Percentiles rank a stretch among this genome's conserved stretches.
Evolutionary conservation across 106 monocot genomes (phyloP).

Genomic region (Dendrobium huoshanense): DNA sequence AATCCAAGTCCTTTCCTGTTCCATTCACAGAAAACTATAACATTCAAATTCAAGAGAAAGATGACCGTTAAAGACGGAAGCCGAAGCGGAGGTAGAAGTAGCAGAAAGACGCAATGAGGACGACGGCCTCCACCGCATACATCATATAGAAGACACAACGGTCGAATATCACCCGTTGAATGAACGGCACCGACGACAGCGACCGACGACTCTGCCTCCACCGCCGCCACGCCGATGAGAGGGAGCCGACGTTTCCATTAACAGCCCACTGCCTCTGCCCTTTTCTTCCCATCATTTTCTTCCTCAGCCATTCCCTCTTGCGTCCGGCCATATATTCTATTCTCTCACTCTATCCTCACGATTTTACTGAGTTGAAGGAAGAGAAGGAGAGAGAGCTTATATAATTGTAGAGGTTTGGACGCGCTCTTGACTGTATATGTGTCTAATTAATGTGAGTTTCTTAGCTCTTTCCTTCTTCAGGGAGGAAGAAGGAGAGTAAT

Average conservation of each 20-base stretch:
- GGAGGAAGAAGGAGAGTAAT: not conserved
- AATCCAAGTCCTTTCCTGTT: too few relatives aligned
- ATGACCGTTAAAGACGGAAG: not conserved
- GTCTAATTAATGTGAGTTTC: not conserved
- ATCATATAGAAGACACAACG: not conserved
- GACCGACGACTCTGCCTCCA: not conserved
- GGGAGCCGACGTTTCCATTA: not conserved
- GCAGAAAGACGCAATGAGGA: slow-evolving; percentile 1
- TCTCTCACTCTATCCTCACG: not conserved
- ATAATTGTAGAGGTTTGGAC: too few relatives aligned
- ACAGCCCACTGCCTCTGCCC: not conserved
- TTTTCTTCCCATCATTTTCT: slow-evolving; percentile 7
- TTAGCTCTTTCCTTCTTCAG: not conserved
- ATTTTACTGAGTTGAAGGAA: not conserved
- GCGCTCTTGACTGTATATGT: not conserved
- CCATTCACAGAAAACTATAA: too few relatives aligned
- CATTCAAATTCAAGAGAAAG: not conserved
- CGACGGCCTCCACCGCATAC: slow-evolving; percentile 9
- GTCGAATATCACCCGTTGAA: slow-evolving; percentile 5
- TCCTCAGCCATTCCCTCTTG: slow-evolving; percentile 3
- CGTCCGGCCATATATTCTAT: not conserved
- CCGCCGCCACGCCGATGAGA: not conserved
- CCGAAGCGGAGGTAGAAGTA: slow-evolving; percentile 8
- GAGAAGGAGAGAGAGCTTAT: too few relatives aligned
- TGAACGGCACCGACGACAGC: not conserved